A percentile compares a stretch with the other conserved stretches of the same genome.
Evolutionary conservation across 495 filamentous ascomycete species (phyloP).

Genomic region (Penicillium herquei): DNA sequence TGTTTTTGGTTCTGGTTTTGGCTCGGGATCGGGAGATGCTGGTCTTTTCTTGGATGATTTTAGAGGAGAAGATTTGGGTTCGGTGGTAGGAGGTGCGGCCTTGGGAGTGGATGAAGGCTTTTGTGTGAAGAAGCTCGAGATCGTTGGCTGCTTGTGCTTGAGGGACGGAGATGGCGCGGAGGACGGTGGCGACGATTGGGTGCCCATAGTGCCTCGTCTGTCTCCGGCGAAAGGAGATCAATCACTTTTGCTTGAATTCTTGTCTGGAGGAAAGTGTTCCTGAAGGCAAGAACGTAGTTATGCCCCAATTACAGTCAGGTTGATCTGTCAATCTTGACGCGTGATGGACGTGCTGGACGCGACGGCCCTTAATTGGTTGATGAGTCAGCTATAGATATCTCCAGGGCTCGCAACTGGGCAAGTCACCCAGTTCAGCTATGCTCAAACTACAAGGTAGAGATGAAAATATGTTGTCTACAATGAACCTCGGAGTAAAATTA

Average conservation of each 20-base stretch:
- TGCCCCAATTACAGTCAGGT: not conserved
- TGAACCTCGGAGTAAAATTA: not conserved
- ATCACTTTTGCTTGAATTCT: too few relatives aligned
- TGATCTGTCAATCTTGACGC: slow-evolving; percentile 13
- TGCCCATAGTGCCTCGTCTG: slow-evolving; percentile 26
- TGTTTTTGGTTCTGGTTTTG: slow-evolving; percentile 14
- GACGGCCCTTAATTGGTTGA: slow-evolving; percentile 17
- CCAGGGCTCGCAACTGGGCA: too few relatives aligned
- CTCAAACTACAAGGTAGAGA: too few relatives aligned
- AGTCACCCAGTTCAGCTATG: too few relatives aligned
- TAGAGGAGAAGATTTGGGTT: slow-evolving; percentile 6
- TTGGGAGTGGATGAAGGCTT: slow-evolving; percentile 43
- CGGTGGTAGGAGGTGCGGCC: slow-evolving; percentile 9
- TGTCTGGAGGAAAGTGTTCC: not conserved
- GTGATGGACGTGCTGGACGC: slow-evolving; percentile 13
- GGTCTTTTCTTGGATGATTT: slow-evolving; percentile 15
- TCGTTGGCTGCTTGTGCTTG: slow-evolving; percentile 70
- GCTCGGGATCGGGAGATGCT: slow-evolving; percentile 12
- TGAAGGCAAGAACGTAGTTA: not conserved
- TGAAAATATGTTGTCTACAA: not conserved
- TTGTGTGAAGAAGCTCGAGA: slow-evolving; percentile 83
- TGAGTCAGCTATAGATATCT: slow-evolving; percentile 15
- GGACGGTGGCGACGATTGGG: slow-evolving; percentile 41
- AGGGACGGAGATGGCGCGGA: slow-evolving; percentile 38
- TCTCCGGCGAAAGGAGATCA: not conserved